Evolutionary conservation across 768 basidiomycete species (phyloP), one percentile per base, ranked within the genome.

Genomic region (Crassisporium funariophilum): DNA sequence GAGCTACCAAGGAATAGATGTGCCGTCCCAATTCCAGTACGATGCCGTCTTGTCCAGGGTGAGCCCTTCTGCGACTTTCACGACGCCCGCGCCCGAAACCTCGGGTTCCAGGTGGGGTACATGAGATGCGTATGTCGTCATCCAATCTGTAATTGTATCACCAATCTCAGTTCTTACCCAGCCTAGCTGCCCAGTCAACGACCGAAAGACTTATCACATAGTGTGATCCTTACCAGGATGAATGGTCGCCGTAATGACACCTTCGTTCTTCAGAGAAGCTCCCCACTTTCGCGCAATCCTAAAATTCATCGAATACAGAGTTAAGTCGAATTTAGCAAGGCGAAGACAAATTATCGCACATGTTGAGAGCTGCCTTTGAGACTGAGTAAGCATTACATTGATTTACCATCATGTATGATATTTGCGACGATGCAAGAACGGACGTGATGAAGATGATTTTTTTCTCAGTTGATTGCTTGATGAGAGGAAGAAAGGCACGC

Each of bases 251-350:
- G 55, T 53, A n/a, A 50, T 52, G 35, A 62, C 52, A 17, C 60
- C 60, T 27, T 59, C 53, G 35, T 35, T 45, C 41, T 53, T 56
- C 29, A 62, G 52, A 11, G 49, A 46, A 17, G 54, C 56, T 23
- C 53, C 60, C 55, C 56, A 62, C 36, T 62, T 62, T 20, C 52
- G 53, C 11, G 53, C 54, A n/a, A 62, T 44, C 60, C 60, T 62
- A n/a, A 4, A 23, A n/a, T n/a, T n/a, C n/a, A n/a, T n/a, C n/a
- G n/a, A n/a, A n/a, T n/a, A n/a, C n/a, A n/a, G n/a, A n/a, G n/a
- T n/a, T 19, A 7, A 9, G 24, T 13, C 11, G 21, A n/a, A 12
- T 11, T 3, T 45, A 4, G 8, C 15, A 13, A n/a, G 5, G 9
- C 34, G 17, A 23, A 20, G 29, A 36, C 6, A 35, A n/a, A 33